These are phyloP conservation scores for Blastobotrys arbuscula DNA, from an alignment of 1,139 yeast species.

Conservation along the genomic window DNA sequence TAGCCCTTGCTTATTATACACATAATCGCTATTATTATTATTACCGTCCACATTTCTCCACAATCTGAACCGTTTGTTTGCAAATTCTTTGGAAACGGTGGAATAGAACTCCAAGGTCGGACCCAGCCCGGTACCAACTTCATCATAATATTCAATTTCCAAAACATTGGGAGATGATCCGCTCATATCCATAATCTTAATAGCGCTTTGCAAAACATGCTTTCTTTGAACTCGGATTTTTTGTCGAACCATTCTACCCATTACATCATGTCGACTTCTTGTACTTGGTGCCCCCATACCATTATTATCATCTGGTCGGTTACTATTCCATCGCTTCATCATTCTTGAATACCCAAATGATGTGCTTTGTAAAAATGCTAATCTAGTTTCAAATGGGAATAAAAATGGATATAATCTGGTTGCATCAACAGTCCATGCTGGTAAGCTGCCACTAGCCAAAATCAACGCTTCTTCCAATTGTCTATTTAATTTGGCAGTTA, in stretches of 20 bases:
- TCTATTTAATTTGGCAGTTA: conserved; percentile 79
- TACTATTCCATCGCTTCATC: conserved; percentile 60
- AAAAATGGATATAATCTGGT: conserved; percentile 73
- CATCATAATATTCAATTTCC: conserved; percentile 85
- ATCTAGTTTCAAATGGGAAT: conserved; percentile 78
- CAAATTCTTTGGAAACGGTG: conserved; percentile 68
- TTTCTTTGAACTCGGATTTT: conserved; percentile 74
- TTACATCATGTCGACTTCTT: conserved; percentile 34
- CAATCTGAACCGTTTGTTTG: conserved; percentile 49
- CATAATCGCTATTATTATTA: conserved; percentile 37
- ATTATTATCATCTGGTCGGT: conserved; percentile 13
- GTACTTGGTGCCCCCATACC: conserved; percentile 14
- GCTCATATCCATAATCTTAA: conserved; percentile 69
- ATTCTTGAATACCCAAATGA: conserved; percentile 89
- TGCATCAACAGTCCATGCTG: conserved; percentile 75
- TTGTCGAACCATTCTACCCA: conserved; percentile 76
- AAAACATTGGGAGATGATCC: conserved; percentile 76
- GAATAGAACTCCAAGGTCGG: conserved; percentile 94
- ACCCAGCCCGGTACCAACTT: conserved; percentile 94
- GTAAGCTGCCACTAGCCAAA: conserved; percentile 76
- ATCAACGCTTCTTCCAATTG: conserved; percentile 88
- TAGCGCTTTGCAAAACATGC: conserved; percentile 68
- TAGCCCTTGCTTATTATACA: conserved; percentile 47
- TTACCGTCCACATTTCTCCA: conserved; percentile 57
- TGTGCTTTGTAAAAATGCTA: conserved; percentile 75